These are phyloP conservation scores for Zygosaccharomyces siamensis DNA, from an alignment of 805 yeast species.

Conservation along the genomic window DNA sequence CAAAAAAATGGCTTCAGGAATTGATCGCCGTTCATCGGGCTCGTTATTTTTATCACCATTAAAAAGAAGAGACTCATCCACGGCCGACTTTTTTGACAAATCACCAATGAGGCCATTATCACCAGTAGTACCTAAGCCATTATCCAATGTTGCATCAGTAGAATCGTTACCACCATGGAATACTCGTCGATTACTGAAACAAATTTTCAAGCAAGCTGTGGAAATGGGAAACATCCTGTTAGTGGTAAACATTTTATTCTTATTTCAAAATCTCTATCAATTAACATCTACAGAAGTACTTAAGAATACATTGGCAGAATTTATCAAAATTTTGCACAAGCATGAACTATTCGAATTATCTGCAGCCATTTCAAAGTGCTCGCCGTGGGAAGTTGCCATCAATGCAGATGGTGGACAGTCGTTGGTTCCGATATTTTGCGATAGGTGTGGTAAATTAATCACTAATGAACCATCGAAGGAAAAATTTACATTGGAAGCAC, in stretches of 20 bases:
- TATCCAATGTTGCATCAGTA: neutral
- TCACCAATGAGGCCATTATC: neutral
- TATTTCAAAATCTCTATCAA: constrained; percentile 31
- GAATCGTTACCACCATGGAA: constrained; percentile 31
- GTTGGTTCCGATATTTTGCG: constrained; percentile 54
- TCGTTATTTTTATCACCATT: constrained; percentile 3
- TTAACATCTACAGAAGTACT: constrained; percentile 26
- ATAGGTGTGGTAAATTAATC: constrained; percentile 53
- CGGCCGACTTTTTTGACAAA: neutral
- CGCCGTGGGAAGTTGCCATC: constrained; percentile 33
- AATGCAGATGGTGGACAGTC: constrained; percentile 31
- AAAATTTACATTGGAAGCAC: constrained; percentile 25
- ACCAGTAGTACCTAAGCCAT: neutral
- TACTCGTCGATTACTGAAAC: constrained; percentile 26
- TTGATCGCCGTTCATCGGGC: constrained; percentile 2
- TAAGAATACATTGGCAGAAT: constrained; percentile 30
- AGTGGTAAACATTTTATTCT: constrained; percentile 26
- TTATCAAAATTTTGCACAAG: constrained; percentile 29
- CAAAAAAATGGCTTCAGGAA: neutral
- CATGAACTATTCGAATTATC: constrained; percentile 35
- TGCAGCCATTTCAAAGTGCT: constrained; percentile 32
- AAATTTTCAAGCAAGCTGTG: constrained; percentile 30
- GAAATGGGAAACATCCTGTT: constrained; percentile 32
- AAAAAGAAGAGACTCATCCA: neutral
- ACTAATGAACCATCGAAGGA: constrained; percentile 53